A percentile compares a stretch with the other conserved stretches of the same genome.
Evolutionary conservation across 2,329 filamentous ascomycete genomes (phyloP).

Genomic region (Macrophomina phaseolina): DNA sequence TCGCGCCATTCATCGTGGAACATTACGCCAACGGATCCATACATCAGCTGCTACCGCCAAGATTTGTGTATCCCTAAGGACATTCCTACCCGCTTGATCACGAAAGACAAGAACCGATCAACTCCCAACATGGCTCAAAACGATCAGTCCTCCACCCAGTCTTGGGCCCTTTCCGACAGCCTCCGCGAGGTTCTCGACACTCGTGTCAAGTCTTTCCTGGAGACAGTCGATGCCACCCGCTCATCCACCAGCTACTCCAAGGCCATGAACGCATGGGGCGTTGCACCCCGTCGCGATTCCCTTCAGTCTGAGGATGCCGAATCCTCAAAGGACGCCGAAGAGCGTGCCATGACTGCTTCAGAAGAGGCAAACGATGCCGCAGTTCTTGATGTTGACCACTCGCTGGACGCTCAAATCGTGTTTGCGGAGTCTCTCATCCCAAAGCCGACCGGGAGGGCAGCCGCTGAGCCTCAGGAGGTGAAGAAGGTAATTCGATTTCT

Average conservation of each 20-base stretch:
- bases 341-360: not conserved
- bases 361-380: not conserved
- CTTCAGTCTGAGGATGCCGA: not conserved
- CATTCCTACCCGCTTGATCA: not conserved
- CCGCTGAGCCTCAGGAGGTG: not conserved
- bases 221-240: constrained; percentile 12
- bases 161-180: constrained; percentile 20
- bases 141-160: constrained; percentile 1
- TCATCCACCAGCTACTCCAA: constrained; percentile 13
- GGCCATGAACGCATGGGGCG: constrained; percentile 23
- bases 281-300: constrained; percentile 9
- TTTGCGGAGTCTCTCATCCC: not conserved
- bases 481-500: not conserved
- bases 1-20: constrained; percentile 14
- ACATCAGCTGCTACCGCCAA: constrained; percentile 3
- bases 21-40: constrained; percentile 14
- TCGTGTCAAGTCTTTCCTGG: constrained; percentile 19
- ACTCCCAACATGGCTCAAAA: constrained; percentile 16
- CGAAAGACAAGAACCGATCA: not conserved
- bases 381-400: not conserved
- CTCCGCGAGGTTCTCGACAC: constrained; percentile 17
- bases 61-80: not conserved
- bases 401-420: constrained; percentile 13
- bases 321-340: not conserved
- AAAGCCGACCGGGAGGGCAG: not conserved